Evolutionary conservation across 1,284 basidiomycete species (phyloP), one percentile per base, ranked within the genome.

Genomic region (Ceratobasidium sp.): DNA sequence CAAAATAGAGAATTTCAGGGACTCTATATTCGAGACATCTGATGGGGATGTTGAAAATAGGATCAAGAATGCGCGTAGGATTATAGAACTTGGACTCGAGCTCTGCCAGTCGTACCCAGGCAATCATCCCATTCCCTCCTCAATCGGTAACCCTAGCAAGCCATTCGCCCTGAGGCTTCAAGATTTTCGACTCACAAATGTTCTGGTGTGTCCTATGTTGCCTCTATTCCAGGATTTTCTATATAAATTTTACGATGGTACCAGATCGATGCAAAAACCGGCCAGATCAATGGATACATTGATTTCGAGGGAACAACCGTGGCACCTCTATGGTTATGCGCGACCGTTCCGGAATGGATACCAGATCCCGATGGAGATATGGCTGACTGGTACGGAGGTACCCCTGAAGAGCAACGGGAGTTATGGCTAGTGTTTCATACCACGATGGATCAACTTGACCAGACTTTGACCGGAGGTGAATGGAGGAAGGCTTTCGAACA

Each of bases 291-390:
- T 3, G 76, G 75, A 21, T 53, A 75, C 43, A 76, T 77, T 34
- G 76, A 77, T 30, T 76, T 77, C 39, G 76, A 77, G 58, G 74
- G 72, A 6, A 71, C 76, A 12, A 76, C 74, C 4, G 50, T 74
- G n/a, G 75, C 72, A 2, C 76, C 76, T 1, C 36, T 76, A 21
- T 77, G 76, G 76, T 64, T 73, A 30, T 73, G 74, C 48, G 76
- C 76, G 14, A 18, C 50, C 41, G 41, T 61, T 74, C 28, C 76
- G 72, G 9, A 48, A 45, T 72, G 71, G 71, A n/a, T 72, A 1
- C 18, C 45, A 12, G 32, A 45, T 41, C 53, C 36, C 12, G 43
- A 65, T n/a, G 62, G 50, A 28, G 50, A 53, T 53, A 53, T 12
- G 10, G 28, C 26, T 30, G 30, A 30, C 26, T 53, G 50, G 50